Evolutionary conservation across 306 rosid genomes (phyloP), one percentile per base, ranked within the genome.

Genomic region (Rubus parviflorus): DNA sequence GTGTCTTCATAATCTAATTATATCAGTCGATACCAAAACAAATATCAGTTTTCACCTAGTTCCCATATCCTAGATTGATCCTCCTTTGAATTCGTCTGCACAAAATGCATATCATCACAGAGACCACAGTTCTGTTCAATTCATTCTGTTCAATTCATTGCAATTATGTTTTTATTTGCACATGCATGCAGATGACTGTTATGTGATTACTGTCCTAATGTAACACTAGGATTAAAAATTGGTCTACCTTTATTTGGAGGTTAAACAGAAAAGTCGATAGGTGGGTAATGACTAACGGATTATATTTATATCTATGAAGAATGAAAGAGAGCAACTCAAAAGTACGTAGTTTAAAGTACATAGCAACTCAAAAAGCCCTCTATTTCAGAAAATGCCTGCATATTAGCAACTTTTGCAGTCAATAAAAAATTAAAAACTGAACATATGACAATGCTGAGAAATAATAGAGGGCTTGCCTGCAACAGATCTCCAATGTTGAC

Each of bases 401-500:
- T n/a, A 17, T 16, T 64, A 38, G 12, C 10, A 16, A 4, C 16
- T 16, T 37, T 16, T 5, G 23, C 38, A 38, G 2, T 7, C 1
- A 66, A 37, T 40, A 16, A n/a, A 30, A 30, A 30, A 66, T n/a
- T 40, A 16, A n/a, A 30, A 30, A 30, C 35, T 30, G 35, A 30
- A 30, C 35, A 30, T 25, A 25, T 25, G 30, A 25, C 30, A 25
- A 51, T 43, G 16, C 22, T 64, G 47, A 64, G 13, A 38, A 52
- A 2, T n/a, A 12, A 8, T 38, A 72, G 13, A 22, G 23, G 17
- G 42, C 80, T 81, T 78, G n/a, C 84, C 76, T 87, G 84, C 41
- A 87, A 51, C 7, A 84, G 72, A 70, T 81, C 82, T 12, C 84
- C 84, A 11, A 87, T 35, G 46, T 86, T 86, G 22, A 86, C 71